Percentiles rank a stretch among this genome's conserved stretches.
Conservation (phyloP, 139 green algal genomes). For the Chlamydomonas asymmetrica region DNA sequence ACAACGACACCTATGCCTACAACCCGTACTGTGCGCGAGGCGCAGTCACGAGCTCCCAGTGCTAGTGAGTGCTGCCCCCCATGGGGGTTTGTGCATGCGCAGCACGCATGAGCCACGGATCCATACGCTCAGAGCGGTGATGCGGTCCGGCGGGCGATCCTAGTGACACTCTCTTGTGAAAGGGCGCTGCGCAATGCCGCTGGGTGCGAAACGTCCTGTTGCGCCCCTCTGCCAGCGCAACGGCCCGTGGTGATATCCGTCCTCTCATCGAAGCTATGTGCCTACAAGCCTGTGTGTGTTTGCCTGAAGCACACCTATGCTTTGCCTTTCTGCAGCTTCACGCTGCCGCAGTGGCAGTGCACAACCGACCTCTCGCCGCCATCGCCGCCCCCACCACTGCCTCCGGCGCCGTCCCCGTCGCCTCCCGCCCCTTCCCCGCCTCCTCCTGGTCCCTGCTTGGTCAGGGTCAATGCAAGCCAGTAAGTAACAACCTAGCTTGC, state of each 20-base stretch:
- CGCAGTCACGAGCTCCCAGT: not conserved
- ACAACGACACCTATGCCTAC: not conserved
- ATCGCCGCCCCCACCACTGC: constrained; percentile 2
- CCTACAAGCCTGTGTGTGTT: not conserved
- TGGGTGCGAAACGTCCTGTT: too few species aligned
- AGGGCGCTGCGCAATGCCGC: too few species aligned
- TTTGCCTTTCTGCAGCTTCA: constrained; percentile 10
- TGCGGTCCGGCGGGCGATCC: too few species aligned
- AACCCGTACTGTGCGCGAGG: constrained; percentile 5
- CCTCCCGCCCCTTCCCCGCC: constrained; percentile 1
- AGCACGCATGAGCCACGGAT: too few species aligned
- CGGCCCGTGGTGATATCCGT: not conserved
- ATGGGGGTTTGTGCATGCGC: too few species aligned
- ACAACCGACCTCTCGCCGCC: constrained; percentile 2
- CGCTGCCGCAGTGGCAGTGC: not conserved
- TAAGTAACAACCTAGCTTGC: constrained; percentile 7
- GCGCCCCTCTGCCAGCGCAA: not conserved
- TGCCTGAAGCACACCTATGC: not conserved
- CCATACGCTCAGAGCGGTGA: too few species aligned
- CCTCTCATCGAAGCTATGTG: not conserved
- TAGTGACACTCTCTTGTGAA: too few species aligned
- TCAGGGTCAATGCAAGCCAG: not conserved
- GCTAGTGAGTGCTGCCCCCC: not conserved
- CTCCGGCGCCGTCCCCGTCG: not conserved
- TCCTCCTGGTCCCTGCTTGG: constrained; percentile 8